Evolutionary conservation across 23 red algal genomes (phyloP).

Genomic region (Gracilaria gracilis): DNA sequence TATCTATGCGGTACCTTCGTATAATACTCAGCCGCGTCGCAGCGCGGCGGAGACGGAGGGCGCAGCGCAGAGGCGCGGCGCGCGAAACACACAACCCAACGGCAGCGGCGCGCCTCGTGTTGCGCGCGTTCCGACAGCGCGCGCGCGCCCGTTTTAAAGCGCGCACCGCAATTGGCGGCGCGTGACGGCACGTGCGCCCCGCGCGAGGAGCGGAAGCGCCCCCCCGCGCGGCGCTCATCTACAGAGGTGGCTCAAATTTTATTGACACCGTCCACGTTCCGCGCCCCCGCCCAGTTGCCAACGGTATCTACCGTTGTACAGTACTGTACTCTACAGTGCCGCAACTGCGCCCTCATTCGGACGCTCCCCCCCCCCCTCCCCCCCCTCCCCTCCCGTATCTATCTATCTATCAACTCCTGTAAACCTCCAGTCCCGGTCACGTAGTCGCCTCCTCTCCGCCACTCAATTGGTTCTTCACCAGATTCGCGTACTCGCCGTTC

Average conservation of each 20-base stretch:
- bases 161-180: background rate
- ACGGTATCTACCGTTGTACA: too few relatives aligned
- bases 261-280: background rate
- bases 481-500: slow-evolving; percentile 77
- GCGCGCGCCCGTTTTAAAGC: background rate
- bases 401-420: too few relatives aligned
- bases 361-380: too few relatives aligned
- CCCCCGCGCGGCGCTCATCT: background rate
- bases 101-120: background rate
- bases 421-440: background rate
- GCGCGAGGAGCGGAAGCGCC: too few relatives aligned
- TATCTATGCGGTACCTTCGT: too few relatives aligned
- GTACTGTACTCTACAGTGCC: too few relatives aligned
- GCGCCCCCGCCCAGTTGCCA: background rate
- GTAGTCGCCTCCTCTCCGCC: slow-evolving; percentile 17
- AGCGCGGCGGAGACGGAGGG: background rate
- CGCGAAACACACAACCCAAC: background rate
- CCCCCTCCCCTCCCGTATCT: too few relatives aligned
- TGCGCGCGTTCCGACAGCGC: background rate
- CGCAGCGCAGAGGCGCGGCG: background rate
- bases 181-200: too few relatives aligned
- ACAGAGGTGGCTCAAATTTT: too few relatives aligned
- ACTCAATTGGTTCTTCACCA: slow-evolving; percentile 77
- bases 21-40: background rate
- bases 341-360: too few relatives aligned